Percentiles rank a stretch among this genome's conserved stretches.
Conservation (phyloP, 495 filamentous ascomycete genomes). For the Neurospora hispaniola region DNA sequence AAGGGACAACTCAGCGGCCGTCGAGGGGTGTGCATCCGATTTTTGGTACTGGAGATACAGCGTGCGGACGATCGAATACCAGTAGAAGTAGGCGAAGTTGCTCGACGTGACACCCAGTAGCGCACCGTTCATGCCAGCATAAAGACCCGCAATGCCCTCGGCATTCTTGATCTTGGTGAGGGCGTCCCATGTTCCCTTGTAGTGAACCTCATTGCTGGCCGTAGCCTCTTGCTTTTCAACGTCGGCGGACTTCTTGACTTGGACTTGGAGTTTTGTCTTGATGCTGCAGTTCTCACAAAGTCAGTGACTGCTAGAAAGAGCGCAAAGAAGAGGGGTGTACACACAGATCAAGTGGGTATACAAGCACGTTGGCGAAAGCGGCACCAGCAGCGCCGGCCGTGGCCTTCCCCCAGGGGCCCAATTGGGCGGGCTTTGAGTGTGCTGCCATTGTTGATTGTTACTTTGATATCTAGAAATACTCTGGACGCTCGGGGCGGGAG, state of each 20-base stretch:
- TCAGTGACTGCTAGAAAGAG: background rate
- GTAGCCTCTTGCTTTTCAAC: slow-evolving; percentile 19
- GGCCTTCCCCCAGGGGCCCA: slow-evolving; percentile 90
- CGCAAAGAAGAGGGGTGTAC: slow-evolving; percentile 19
- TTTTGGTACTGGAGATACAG: slow-evolving; percentile 65
- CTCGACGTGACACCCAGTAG: slow-evolving; percentile 89
- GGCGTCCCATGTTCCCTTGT: slow-evolving; percentile 77
- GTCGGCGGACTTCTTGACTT: slow-evolving; percentile 57
- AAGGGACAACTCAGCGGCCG: slow-evolving; percentile 72
- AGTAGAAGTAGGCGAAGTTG: slow-evolving; percentile 99
- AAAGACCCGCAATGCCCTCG: slow-evolving; percentile 75
- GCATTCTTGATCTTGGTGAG: slow-evolving; percentile 74
- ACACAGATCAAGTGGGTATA: slow-evolving; percentile 96
- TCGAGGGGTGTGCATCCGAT: slow-evolving; percentile 57
- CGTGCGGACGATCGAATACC: slow-evolving; percentile 83
- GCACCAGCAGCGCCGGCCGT: slow-evolving; percentile 90
- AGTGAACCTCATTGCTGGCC: slow-evolving; percentile 49
- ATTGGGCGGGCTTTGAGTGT: slow-evolving; percentile 64
- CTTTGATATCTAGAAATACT: background rate
- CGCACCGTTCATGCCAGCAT: slow-evolving; percentile 77
- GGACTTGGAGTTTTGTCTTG: slow-evolving; percentile 95
- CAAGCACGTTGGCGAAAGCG: slow-evolving; percentile 87
- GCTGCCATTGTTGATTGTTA: slow-evolving; percentile 49
- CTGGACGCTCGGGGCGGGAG: background rate
- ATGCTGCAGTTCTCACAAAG: slow-evolving; percentile 44